phyloP scores from a whole-genome alignment of 2,329 filamentous ascomycete species.

The Neonectria punicea region DNA sequence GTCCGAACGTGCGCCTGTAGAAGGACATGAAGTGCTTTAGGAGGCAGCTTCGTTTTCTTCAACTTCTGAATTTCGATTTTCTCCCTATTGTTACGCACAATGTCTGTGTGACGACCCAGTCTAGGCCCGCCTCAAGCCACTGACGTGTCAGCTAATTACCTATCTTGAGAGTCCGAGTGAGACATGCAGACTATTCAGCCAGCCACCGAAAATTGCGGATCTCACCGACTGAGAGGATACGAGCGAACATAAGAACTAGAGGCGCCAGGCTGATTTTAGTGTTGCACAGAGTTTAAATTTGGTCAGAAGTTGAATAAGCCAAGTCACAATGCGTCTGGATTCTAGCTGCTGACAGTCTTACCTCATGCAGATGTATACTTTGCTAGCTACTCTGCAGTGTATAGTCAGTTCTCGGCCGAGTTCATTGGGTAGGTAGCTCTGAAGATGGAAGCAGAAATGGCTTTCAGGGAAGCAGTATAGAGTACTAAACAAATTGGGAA shows the following conservation, averaged over 20 bases:
- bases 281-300: background rate
- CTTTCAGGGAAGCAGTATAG: no score
- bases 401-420: no score
- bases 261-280: constrained; percentile 9
- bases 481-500: no score
- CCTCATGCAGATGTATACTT: no score
- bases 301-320: background rate
- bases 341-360: no score
- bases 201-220: background rate
- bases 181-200: constrained; percentile 20
- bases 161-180: background rate
- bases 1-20: background rate
- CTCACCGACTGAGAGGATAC: background rate
- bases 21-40: background rate
- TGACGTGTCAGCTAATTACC: background rate
- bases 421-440: no score
- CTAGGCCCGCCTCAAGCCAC: background rate
- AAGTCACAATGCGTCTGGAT: no score
- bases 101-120: background rate
- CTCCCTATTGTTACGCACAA: background rate
- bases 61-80: background rate
- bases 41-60: background rate
- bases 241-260: background rate
- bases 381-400: no score
- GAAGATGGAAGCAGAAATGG: no score